Conservation (phyloP, 768 basidiomycete genomes). For the Naganishia kalamii region DNA sequence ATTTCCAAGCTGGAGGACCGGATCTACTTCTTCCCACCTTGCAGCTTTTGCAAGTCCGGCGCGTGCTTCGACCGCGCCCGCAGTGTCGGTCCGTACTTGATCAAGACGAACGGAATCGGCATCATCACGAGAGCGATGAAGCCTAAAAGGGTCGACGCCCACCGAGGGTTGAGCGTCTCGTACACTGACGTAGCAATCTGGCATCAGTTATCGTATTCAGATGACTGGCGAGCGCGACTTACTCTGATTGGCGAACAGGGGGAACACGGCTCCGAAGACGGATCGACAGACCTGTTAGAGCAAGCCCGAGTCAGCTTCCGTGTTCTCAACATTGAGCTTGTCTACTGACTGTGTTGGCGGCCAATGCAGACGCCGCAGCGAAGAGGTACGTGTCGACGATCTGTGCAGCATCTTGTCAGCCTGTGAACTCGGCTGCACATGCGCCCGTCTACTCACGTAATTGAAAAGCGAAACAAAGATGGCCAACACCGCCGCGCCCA, state of each 20-base stretch:
- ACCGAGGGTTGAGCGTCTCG: conserved; percentile 45
- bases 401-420: conserved; percentile 24
- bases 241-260: conserved; percentile 7
- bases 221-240: not conserved
- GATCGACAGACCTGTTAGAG: no score
- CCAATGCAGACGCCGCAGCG: conserved; percentile 49
- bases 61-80: conserved; percentile 31
- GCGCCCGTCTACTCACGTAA: conserved; percentile 27
- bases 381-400: conserved; percentile 49
- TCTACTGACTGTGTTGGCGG: conserved; percentile 40
- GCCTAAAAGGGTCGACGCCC: conserved; percentile 47
- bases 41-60: not conserved
- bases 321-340: no score
- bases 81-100: conserved; percentile 37
- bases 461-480: conserved; percentile 44
- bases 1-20: no score
- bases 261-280: conserved; percentile 26
- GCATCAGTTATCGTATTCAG: not conserved
- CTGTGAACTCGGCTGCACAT: not conserved
- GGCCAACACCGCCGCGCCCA: conserved; percentile 40
- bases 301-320: no score
- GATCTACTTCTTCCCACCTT: no score
- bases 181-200: conserved; percentile 45
- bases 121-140: conserved; percentile 21
- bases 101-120: conserved; percentile 42